Conservation (phyloP, 148 eudicot species). For the Fagopyrum homotropicum region DNA sequence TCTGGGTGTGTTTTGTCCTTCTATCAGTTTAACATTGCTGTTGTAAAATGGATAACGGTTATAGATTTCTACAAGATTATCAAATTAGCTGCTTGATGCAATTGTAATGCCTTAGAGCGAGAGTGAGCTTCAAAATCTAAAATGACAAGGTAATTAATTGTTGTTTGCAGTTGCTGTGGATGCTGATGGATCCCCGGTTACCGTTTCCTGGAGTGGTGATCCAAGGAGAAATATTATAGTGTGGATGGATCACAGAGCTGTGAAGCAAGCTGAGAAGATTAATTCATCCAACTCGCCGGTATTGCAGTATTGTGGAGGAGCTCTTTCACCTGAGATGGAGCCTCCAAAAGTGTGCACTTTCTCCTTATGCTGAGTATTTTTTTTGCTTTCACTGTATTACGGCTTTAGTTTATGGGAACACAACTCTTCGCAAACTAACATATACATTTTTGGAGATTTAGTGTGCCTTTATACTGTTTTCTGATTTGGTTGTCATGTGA, state of each 20-base stretch:
- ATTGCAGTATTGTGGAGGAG: constrained; percentile 90
- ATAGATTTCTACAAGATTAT: background rate
- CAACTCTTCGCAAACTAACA: background rate
- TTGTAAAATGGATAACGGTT: background rate
- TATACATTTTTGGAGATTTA: background rate
- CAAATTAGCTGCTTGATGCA: constrained; percentile 11
- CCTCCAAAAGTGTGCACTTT: constrained; percentile 81
- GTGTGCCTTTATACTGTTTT: background rate
- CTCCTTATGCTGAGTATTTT: background rate
- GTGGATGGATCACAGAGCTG: constrained; percentile 99
- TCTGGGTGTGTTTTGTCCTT: constrained; percentile 51
- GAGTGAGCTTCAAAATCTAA: background rate
- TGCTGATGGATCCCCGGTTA: constrained; percentile 84
- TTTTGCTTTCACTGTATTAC: background rate
- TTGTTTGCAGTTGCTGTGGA: constrained; percentile 81
- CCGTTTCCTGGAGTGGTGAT: constrained; percentile 98
- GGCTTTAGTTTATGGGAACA: background rate
- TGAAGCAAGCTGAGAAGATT: constrained; percentile 94
- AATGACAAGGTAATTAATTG: constrained; percentile 4
- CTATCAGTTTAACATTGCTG: background rate
- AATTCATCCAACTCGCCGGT: constrained; percentile 85
- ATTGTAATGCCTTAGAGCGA: background rate
- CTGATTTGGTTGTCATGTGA: background rate
- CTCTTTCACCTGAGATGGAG: constrained; percentile 97
- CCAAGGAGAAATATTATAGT: constrained; percentile 92